Conservation (phyloP, 2,329 filamentous ascomycete species). For the Colletotrichum sublineola region DNA sequence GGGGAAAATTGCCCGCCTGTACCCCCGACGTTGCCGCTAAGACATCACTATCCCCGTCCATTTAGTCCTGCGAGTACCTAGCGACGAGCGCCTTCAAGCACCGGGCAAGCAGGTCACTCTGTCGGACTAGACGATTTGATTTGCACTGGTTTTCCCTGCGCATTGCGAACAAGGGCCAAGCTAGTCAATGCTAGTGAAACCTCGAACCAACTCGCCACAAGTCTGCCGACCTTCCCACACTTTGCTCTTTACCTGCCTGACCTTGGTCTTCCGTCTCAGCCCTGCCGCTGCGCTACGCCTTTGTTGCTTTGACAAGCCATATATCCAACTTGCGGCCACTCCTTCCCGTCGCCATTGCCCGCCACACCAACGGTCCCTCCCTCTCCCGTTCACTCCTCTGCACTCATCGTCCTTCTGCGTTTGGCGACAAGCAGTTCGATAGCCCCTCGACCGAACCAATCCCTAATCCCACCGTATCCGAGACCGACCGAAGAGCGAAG, state of each 20-base stretch:
- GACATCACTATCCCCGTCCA: constrained; percentile 25
- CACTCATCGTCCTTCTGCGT: neutral
- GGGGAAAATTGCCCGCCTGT: constrained; percentile 33
- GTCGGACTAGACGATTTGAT: neutral
- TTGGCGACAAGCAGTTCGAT: neutral
- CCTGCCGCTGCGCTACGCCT: constrained; percentile 29
- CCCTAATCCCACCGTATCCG: constrained; percentile 5
- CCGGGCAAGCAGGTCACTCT: constrained; percentile 8
- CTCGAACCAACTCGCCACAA: constrained; percentile 40
- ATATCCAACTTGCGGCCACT: constrained; percentile 28
- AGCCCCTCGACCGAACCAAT: neutral
- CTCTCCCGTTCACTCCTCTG: neutral
- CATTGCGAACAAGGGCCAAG: constrained; percentile 39
- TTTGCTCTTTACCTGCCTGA: constrained; percentile 2
- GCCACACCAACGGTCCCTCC: constrained; percentile 4
- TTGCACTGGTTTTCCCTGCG: constrained; percentile 11
- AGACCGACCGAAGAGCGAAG: constrained; percentile 11
- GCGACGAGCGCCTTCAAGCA: neutral
- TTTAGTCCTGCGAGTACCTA: constrained; percentile 14
- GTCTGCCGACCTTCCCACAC: constrained; percentile 20
- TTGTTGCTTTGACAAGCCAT: constrained; percentile 26
- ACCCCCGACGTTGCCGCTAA: constrained; percentile 34
- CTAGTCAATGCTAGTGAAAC: constrained; percentile 40
- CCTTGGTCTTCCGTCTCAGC: constrained; percentile 28
- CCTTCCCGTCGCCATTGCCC: neutral